Conservation (phyloP, 495 filamentous ascomycete genomes). For the Tricharina praecox region DNA sequence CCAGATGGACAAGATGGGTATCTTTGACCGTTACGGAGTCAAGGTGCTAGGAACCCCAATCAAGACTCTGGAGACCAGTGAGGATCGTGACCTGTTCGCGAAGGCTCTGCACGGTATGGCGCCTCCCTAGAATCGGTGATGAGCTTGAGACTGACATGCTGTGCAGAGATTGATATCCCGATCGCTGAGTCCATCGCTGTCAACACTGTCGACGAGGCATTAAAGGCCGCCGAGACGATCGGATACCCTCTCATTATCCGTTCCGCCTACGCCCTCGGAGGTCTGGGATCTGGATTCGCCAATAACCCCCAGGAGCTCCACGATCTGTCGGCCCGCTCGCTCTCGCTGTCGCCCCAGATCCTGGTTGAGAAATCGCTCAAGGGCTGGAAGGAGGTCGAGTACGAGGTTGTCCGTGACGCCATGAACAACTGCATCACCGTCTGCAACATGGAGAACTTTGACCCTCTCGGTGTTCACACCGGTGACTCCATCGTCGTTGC, state of each 20-base stretch:
- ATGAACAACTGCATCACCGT: conserved; percentile 97
- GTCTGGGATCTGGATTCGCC: conserved; percentile 93
- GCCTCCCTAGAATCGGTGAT: background rate
- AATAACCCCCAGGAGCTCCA: conserved; percentile 82
- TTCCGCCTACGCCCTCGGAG: conserved; percentile 87
- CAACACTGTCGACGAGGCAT: conserved; percentile 71
- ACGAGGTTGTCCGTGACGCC: conserved; percentile 88
- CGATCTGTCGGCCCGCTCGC: conserved; percentile 77
- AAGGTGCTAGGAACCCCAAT: conserved; percentile 88
- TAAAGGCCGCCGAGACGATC: conserved; percentile 66
- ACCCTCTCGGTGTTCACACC: conserved; percentile 88
- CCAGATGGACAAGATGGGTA: conserved; percentile 88
- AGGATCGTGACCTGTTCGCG: conserved; percentile 89
- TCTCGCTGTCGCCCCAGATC: conserved; percentile 92
- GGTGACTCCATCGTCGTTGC: conserved; percentile 96
- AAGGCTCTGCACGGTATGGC: conserved; percentile 50
- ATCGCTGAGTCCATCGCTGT: conserved; percentile 93
- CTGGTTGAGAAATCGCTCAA: conserved; percentile 98
- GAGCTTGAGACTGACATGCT: conserved; percentile 4
- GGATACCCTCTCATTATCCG: conserved; percentile 97
- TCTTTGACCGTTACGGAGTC: conserved; percentile 88
- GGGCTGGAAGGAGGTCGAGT: conserved; percentile 98
- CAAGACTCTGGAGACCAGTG: conserved; percentile 81
- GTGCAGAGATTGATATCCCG: conserved; percentile 82
- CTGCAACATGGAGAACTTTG: conserved; percentile 99